Evolutionary conservation across 2,329 filamentous ascomycete genomes (phyloP).

Genomic region (Lecanicillium sp.): DNA sequence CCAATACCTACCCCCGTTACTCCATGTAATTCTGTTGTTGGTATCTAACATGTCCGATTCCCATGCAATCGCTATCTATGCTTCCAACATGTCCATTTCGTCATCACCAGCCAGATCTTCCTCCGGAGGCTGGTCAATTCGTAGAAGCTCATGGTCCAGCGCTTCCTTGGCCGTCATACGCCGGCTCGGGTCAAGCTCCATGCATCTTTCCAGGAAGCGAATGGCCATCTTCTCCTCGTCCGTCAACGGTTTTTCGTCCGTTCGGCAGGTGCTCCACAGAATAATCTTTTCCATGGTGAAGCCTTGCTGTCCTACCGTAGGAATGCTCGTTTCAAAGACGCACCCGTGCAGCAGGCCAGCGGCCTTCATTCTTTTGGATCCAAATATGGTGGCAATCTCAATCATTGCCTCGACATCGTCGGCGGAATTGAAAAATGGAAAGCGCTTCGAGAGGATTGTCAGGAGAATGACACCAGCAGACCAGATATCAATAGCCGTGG

Average conservation of each 20-base stretch:
- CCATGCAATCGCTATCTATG: conserved; percentile 16
- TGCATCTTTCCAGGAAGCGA: conserved; percentile 62
- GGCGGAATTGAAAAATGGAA: conserved; percentile 98
- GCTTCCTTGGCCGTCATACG: conserved; percentile 72
- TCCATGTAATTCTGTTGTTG: background rate
- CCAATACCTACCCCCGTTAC: background rate
- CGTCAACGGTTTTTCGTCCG: conserved; percentile 50
- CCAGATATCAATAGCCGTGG: conserved; percentile 93
- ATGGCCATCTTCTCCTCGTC: conserved; percentile 67
- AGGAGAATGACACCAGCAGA: conserved; percentile 93
- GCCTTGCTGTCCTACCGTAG: conserved; percentile 78
- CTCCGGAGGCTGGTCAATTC: conserved; percentile 24
- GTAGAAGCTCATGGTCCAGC: conserved; percentile 64
- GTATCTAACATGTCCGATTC: conserved; percentile 1
- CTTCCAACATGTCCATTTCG: conserved; percentile 46
- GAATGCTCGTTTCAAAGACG: conserved; percentile 87
- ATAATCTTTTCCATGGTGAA: conserved; percentile 91
- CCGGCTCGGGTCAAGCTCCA: conserved; percentile 69
- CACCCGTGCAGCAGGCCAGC: conserved; percentile 82
- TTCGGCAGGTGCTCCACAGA: conserved; percentile 84
- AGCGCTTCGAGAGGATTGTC: conserved; percentile 86
- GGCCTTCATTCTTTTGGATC: conserved; percentile 73
- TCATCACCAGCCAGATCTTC: conserved; percentile 38
- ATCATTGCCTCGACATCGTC: conserved; percentile 97
- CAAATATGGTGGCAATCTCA: conserved; percentile 94